Percentiles rank a stretch among this genome's conserved stretches.
Conservation (phyloP, 2,329 filamentous ascomycete species). For the Venturia aucupariae region DNA sequence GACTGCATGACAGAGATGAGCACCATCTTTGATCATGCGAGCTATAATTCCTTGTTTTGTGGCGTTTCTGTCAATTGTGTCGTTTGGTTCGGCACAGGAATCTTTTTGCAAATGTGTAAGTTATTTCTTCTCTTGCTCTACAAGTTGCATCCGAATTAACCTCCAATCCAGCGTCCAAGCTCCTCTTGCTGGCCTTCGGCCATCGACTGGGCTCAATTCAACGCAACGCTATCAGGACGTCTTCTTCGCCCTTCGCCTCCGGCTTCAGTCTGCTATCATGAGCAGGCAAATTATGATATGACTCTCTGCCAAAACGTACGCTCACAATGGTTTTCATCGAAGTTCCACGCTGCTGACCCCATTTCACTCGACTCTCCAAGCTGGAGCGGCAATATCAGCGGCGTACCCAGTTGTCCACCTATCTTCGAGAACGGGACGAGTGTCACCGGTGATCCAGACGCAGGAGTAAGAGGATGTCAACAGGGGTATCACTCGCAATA, state of each 20-base stretch:
- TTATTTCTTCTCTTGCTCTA: neutral
- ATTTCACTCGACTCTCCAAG: constrained; percentile 5
- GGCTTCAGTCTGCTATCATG: constrained; percentile 7
- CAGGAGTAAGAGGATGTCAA: constrained; percentile 8
- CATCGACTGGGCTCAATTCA: constrained; percentile 5
- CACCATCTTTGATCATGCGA: neutral
- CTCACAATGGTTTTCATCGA: constrained; percentile 1
- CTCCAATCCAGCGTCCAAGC: neutral
- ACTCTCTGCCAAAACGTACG: neutral
- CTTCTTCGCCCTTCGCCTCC: constrained; percentile 10
- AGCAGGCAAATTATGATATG: neutral
- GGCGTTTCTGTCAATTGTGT: neutral
- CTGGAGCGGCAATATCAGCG: constrained; percentile 2
- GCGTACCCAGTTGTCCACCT: constrained; percentile 2
- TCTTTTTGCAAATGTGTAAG: neutral
- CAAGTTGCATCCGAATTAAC: neutral
- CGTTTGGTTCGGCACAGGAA: neutral
- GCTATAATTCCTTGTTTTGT: neutral
- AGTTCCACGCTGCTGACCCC: neutral
- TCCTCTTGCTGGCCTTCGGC: constrained; percentile 11
- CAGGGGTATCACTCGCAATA: constrained; percentile 28
- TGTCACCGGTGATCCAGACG: constrained; percentile 2
- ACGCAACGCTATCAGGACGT: constrained; percentile 7
- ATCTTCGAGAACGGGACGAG: constrained; percentile 6
- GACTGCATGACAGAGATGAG: neutral